Conservation (phyloP, 2,329 filamentous ascomycete species). For the Nannizziopsis arthrosporioides region DNA sequence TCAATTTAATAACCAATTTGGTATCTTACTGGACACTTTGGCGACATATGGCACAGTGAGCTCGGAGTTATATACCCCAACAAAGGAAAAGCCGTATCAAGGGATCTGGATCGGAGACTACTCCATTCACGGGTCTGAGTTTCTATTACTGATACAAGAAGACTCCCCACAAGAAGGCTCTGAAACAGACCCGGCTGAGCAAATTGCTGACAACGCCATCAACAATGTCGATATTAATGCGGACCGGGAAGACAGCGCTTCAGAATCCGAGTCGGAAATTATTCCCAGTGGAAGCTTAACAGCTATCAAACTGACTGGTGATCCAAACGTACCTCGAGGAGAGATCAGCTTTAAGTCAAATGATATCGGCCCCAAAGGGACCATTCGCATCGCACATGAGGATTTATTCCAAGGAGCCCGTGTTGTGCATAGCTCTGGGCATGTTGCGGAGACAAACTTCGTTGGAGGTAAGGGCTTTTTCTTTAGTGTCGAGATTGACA, state of each 20-base stretch:
- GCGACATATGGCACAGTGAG: slow-evolving; percentile 63
- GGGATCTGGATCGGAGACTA: slow-evolving; percentile 93
- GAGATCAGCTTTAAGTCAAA: slow-evolving; percentile 71
- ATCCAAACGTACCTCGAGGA: slow-evolving; percentile 77
- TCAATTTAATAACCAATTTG: slow-evolving; percentile 43
- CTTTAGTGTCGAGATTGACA: too few relatives aligned
- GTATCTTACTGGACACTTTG: slow-evolving; percentile 41
- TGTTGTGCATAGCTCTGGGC: slow-evolving; percentile 62
- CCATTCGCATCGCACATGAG: slow-evolving; percentile 53
- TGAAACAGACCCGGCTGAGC: not conserved
- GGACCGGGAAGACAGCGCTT: slow-evolving; percentile 27
- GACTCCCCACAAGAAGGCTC: too few relatives aligned
- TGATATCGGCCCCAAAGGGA: slow-evolving; percentile 58
- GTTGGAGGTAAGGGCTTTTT: slow-evolving; percentile 47
- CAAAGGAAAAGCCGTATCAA: slow-evolving; percentile 65
- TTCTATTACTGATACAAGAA: slow-evolving; percentile 68
- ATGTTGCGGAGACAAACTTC: slow-evolving; percentile 66
- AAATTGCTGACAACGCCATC: too few relatives aligned
- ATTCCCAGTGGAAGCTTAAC: slow-evolving; percentile 47
- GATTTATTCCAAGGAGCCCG: slow-evolving; percentile 60
- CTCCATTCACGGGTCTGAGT: slow-evolving; percentile 76
- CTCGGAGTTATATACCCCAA: slow-evolving; percentile 65
- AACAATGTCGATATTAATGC: not conserved
- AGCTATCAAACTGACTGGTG: slow-evolving; percentile 83
- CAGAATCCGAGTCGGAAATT: slow-evolving; percentile 31